Base-by-base conservation (phyloP, 345 rosid genomes). In the Populus davidiana region DNA sequence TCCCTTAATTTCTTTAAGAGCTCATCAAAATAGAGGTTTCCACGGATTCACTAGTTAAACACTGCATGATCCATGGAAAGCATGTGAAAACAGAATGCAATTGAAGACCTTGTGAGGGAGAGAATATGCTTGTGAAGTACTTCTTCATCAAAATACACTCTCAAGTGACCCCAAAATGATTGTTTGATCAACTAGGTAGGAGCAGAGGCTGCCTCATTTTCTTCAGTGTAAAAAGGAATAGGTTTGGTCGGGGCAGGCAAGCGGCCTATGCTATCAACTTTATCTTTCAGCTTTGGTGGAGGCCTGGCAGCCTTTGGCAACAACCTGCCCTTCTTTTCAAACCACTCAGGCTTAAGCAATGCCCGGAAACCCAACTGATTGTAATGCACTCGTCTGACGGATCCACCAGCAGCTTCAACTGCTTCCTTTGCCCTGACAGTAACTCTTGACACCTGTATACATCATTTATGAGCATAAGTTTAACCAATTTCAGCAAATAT, bases 281-380 rank as follows among this genome's bases (percentile, higher is more conserved):
- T 33, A 33, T 33, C 36, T 33, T 33, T 33, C 36, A 33, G 36
- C 36, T 33, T 33, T 33, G 36, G 36, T 4, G 36, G 36, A 33
- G 36, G 36, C 36, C 36, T 33, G 36, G 36, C 36, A 33, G 36
- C 36, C 36, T 33, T 33, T 5, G 36, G 36, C 5, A 33, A 33
- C 36, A 33, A 73, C 77, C 98, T 91, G 31, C 98, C 97, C 83
- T 96, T 93, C 95, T 96, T 96, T 83, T 90, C 98, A 74, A 96
- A 93, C 97, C 98, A 96, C 71, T 96, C 98, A 0, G 98, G 99
- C 83, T 91, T 92, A n/a, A 96, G 84, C 85, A 93, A 33, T 76
- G 99, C 98, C 78, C 85, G 84, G 10, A 93, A 86, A 1, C 99
- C 98, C 88, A 96, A 78, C 77, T 92, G 86, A 89, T 93, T 92